Evolutionary conservation across 31 red algal species (phyloP).

Genomic region (Asparagopsis taxiformis): DNA sequence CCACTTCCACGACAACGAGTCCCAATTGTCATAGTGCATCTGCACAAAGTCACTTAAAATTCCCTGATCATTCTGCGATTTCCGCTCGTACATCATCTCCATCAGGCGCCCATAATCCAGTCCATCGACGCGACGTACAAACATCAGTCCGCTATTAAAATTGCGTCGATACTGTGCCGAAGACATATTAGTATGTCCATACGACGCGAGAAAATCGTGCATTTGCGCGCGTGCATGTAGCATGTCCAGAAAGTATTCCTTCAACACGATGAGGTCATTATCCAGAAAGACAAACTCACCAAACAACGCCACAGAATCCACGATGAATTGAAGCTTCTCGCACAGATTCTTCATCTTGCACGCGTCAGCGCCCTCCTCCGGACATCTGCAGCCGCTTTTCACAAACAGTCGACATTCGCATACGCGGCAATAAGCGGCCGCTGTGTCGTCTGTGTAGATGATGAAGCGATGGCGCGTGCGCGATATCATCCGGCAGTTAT

Average conservation of each 20-base stretch:
- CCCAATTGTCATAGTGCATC: not conserved
- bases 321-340: not conserved
- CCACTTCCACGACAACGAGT: not conserved
- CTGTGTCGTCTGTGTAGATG: not conserved
- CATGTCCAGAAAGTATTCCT: not conserved
- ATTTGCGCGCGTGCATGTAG: not conserved
- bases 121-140: not conserved
- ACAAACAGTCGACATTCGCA: not conserved
- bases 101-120: not conserved
- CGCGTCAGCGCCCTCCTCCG: not conserved
- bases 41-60: not conserved
- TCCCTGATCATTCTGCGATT: not conserved
- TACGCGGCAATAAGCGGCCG: not conserved
- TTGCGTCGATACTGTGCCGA: not conserved
- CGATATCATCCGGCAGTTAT: not conserved
- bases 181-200: not conserved
- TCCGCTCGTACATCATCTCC: not conserved
- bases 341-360: not conserved
- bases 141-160: not conserved
- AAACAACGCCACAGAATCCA: not conserved
- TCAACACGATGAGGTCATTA: not conserved
- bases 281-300: not conserved
- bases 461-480: not conserved
- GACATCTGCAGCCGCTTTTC: not conserved
- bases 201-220: not conserved